phyloP scores from a whole-genome alignment of 495 filamentous ascomycete genomes.

The Oidiodendron maius region DNA sequence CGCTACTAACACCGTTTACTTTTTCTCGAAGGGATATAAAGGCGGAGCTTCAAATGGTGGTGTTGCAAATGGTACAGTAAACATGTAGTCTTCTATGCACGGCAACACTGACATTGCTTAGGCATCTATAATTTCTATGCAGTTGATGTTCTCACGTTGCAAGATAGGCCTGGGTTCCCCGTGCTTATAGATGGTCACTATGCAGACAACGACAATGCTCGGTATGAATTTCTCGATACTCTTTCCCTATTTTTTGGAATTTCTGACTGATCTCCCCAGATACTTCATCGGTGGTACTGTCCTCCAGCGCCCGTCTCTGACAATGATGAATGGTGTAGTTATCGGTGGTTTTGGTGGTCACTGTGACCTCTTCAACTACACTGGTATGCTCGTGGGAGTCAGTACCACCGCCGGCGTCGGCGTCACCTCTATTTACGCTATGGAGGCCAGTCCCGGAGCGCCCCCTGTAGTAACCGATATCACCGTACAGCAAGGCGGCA shows the following conservation, averaged over 20 bases:
- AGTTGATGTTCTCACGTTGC: conserved; percentile 27
- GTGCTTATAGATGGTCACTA: conserved; percentile 30
- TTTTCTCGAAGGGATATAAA: conserved; percentile 32
- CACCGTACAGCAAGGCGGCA: conserved; percentile 28
- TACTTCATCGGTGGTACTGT: conserved; percentile 39
- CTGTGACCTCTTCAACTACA: conserved; percentile 42
- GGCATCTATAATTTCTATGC: conserved; percentile 31
- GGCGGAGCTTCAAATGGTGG: not conserved
- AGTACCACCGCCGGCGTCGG: not conserved
- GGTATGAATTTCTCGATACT: conserved; percentile 26
- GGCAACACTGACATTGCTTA: not conserved
- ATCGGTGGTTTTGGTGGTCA: conserved; percentile 38
- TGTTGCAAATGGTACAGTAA: conserved; percentile 24
- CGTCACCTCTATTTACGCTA: conserved; percentile 23
- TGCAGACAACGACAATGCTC: too few relatives aligned
- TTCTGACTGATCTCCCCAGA: conserved; percentile 4
- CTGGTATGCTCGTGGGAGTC: conserved; percentile 27
- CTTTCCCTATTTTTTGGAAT: too few relatives aligned
- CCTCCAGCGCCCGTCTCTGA: conserved; percentile 34
- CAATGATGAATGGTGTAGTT: conserved; percentile 24
- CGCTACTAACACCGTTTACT: conserved; percentile 33
- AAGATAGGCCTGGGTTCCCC: conserved; percentile 32
- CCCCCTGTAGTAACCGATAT: conserved; percentile 15
- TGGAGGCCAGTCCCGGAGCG: conserved; percentile 25
- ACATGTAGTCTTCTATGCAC: not conserved